Evolutionary conservation across 805 yeast genomes (phyloP).

Genomic region (Cyberlindnera suaveolens): DNA sequence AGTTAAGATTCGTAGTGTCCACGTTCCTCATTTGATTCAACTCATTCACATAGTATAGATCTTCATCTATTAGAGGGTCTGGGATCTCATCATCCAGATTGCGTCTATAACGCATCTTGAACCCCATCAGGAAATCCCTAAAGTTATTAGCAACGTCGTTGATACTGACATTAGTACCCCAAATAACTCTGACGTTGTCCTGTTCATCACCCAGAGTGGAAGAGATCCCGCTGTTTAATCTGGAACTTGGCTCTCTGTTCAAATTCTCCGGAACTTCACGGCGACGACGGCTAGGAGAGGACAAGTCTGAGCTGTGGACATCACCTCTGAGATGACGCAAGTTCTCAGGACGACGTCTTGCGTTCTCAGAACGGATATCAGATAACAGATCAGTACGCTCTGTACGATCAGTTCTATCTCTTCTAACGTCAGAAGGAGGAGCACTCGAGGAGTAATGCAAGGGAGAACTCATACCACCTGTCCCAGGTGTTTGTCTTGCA

Average conservation of each 20-base stretch:
- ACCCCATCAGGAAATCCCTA: constrained; percentile 77
- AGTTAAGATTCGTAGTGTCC: constrained; percentile 75
- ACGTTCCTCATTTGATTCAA: constrained; percentile 68
- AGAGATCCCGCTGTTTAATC: constrained; percentile 13
- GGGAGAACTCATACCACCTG: constrained; percentile 36
- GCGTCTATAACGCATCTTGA: constrained; percentile 71
- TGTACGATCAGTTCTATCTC: constrained; percentile 2
- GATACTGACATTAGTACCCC: constrained; percentile 98
- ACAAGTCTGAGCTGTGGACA: constrained; percentile 63
- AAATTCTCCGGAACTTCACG: constrained; percentile 47
- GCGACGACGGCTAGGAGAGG: constrained; percentile 57
- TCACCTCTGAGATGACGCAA: constrained; percentile 67
- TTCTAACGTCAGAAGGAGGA: constrained; percentile 24
- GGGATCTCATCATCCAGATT: constrained; percentile 32
- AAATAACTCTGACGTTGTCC: constrained; percentile 85
- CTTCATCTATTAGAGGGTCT: constrained; percentile 56
- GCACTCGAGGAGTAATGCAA: constrained; percentile 36
- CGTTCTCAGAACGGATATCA: constrained; percentile 39
- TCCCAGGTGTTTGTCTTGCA: constrained; percentile 6
- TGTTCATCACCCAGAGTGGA: constrained; percentile 30
- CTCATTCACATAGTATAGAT: constrained; percentile 64
- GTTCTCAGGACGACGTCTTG: constrained; percentile 37
- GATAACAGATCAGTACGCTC: constrained; percentile 29
- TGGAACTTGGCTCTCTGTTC: constrained; percentile 18
- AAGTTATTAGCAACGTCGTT: constrained; percentile 79